Percentiles rank a stretch among this genome's conserved stretches.
These are phyloP conservation scores for Phytophthora aleatoria DNA, from an alignment of 352 stramenopile species.

Conservation along the genomic window DNA sequence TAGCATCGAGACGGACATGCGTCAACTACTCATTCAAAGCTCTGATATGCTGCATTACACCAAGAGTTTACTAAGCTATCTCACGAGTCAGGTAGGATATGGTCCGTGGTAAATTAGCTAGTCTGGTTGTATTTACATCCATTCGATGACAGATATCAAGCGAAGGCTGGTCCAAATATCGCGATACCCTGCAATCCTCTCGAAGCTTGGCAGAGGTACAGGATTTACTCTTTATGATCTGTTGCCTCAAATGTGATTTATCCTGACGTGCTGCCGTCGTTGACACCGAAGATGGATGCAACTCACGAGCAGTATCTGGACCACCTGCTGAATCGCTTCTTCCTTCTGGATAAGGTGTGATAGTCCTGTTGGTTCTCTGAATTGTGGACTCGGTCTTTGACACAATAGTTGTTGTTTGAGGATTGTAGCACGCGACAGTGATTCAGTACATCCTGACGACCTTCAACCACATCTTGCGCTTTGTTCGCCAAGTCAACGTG, in stretches of 20 bases:
- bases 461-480: conserved; percentile 77
- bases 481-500: conserved; percentile 57
- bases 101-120: neutral
- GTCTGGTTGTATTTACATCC: conserved; percentile 4
- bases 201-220: conserved; percentile 36
- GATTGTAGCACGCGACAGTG: conserved; percentile 56
- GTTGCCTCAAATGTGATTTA: neutral
- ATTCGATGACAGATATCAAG: conserved; percentile 29
- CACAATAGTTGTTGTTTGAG: neutral
- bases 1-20: conserved; percentile 52
- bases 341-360: conserved; percentile 72
- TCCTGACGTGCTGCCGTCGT: neutral
- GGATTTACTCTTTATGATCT: conserved; percentile 1
- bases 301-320: conserved; percentile 70
- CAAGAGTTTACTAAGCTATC: conserved; percentile 66
- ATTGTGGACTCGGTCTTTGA: neutral
- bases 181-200: conserved; percentile 22
- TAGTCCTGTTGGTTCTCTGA: neutral
- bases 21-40: conserved; percentile 50
- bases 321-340: conserved; percentile 67
- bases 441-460: conserved; percentile 73
- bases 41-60: conserved; percentile 84
- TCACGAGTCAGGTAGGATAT: conserved; percentile 66
- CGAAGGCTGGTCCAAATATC: conserved; percentile 30
- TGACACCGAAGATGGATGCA: conserved; percentile 52